phyloP scores from a whole-genome alignment of 371 early-diverging fungal genomes.

The Choanephora cucurbitarum region DNA sequence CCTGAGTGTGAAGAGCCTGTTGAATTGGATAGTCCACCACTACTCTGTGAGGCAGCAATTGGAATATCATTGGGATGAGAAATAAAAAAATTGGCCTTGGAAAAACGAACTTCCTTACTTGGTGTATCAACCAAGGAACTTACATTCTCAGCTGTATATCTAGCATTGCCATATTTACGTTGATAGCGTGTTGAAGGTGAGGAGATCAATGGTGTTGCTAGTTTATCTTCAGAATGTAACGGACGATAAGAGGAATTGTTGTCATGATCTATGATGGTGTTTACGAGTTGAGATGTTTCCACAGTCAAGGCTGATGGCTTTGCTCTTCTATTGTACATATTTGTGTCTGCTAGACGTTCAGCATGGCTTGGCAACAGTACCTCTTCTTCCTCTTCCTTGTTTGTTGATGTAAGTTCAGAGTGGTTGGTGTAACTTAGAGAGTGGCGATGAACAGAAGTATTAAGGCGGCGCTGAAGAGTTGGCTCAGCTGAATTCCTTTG shows the following conservation, averaged over 20 bases:
- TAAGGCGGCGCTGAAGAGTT: not conserved
- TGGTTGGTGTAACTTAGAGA: not conserved
- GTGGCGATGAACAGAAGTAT: not conserved
- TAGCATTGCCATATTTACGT: not conserved
- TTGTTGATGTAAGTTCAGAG: too few species aligned
- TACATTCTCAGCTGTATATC: not conserved
- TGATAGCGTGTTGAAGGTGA: not conserved
- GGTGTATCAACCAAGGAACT: not conserved
- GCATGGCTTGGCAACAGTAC: too few species aligned
- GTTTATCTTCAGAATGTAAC: not conserved
- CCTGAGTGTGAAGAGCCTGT: conserved; percentile 14
- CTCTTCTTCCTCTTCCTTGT: too few species aligned
- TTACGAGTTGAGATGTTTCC: too few species aligned
- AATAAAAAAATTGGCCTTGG: not conserved
- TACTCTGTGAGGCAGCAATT: conserved; percentile 7
- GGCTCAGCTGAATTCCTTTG: not conserved
- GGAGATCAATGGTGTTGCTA: not conserved
- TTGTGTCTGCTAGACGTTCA: too few species aligned
- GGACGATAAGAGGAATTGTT: not conserved
- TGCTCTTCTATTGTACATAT: too few species aligned
- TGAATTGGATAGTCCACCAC: conserved; percentile 9
- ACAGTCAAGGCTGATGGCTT: too few species aligned
- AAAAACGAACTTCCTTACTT: not conserved
- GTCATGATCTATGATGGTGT: not conserved
- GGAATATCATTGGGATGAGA: conserved; percentile 2